Conservation (phyloP, 2,329 filamentous ascomycete genomes). For the Penicillium digitatum region DNA sequence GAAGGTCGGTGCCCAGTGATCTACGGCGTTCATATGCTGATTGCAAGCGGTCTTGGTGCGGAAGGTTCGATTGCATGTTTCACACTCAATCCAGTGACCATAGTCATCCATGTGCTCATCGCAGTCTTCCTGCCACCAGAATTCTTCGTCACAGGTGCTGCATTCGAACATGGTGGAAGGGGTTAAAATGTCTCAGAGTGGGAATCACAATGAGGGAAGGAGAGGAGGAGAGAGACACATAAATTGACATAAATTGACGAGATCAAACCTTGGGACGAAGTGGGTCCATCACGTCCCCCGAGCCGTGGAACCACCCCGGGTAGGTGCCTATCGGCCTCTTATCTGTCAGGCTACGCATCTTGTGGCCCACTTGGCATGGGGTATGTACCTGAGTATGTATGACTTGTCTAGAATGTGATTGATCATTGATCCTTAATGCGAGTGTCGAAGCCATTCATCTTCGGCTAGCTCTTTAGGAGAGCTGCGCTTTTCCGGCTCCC, state of each 20-base stretch:
- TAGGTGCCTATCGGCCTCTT: too few species aligned
- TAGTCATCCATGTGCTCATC: background rate
- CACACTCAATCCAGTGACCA: constrained; percentile 25
- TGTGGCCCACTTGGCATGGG: too few species aligned
- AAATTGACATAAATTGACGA: too few species aligned
- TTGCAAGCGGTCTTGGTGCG: constrained; percentile 4
- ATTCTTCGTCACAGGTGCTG: background rate
- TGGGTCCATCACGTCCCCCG: too few species aligned
- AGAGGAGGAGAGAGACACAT: too few species aligned
- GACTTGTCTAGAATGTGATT: too few species aligned
- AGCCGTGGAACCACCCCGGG: too few species aligned
- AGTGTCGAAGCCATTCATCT: too few species aligned
- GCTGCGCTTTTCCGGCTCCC: constrained; percentile 31
- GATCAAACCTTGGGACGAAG: too few species aligned
- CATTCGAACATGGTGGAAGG: background rate
- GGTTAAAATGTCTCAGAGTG: background rate
- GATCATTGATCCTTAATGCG: too few species aligned
- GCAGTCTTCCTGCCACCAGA: background rate
- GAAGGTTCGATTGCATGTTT: constrained; percentile 23
- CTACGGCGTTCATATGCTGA: constrained; percentile 23
- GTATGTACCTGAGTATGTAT: too few species aligned
- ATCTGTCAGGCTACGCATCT: too few species aligned
- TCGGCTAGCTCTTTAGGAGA: constrained; percentile 19
- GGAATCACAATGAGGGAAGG: background rate
- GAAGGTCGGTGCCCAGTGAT: constrained; percentile 26